A percentile compares a stretch with the other conserved stretches of the same genome.
phyloP scores from a whole-genome alignment of 208 protist genomes.

The Phytomonas francai region DNA sequence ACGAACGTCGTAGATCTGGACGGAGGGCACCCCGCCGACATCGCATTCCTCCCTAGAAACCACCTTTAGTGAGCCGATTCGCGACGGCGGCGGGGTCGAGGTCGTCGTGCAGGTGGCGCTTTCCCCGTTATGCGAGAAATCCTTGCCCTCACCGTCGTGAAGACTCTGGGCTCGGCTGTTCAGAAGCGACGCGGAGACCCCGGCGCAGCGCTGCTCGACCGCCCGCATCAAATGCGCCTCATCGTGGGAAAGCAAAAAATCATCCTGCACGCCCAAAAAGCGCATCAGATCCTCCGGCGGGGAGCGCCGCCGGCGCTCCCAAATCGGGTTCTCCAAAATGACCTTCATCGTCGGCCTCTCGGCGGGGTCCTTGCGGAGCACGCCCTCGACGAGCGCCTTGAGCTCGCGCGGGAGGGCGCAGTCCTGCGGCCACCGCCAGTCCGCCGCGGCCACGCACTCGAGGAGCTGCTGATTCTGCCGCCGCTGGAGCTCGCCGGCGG shows the following conservation, averaged over 20 bases:
- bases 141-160: background rate
- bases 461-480: slow-evolving; percentile 53
- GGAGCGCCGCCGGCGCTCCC: slow-evolving; percentile 56
- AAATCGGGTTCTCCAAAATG: slow-evolving; percentile 59
- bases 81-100: background rate
- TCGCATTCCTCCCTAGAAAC: slow-evolving; percentile 48
- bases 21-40: slow-evolving; percentile 42
- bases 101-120: background rate
- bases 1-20: slow-evolving; percentile 85
- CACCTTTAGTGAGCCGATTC: slow-evolving; percentile 51
- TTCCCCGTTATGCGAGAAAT: slow-evolving; percentile 1
- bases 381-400: slow-evolving; percentile 51
- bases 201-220: slow-evolving; percentile 75
- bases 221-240: slow-evolving; percentile 70
- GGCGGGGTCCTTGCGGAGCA: slow-evolving; percentile 47
- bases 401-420: slow-evolving; percentile 51
- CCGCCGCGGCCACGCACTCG: slow-evolving; percentile 49
- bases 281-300: slow-evolving; percentile 54
- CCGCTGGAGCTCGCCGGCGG: slow-evolving; percentile 20
- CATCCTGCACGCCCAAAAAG: slow-evolving; percentile 82
- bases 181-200: slow-evolving; percentile 54
- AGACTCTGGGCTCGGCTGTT: slow-evolving; percentile 39
- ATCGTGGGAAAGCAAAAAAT: slow-evolving; percentile 66
- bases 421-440: slow-evolving; percentile 72
- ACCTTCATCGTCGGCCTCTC: slow-evolving; percentile 50